Percentiles rank a stretch among this genome's conserved stretches.
Evolutionary conservation across 2,329 filamentous ascomycete genomes (phyloP).

Genomic region (Scedosporium boydii): DNA sequence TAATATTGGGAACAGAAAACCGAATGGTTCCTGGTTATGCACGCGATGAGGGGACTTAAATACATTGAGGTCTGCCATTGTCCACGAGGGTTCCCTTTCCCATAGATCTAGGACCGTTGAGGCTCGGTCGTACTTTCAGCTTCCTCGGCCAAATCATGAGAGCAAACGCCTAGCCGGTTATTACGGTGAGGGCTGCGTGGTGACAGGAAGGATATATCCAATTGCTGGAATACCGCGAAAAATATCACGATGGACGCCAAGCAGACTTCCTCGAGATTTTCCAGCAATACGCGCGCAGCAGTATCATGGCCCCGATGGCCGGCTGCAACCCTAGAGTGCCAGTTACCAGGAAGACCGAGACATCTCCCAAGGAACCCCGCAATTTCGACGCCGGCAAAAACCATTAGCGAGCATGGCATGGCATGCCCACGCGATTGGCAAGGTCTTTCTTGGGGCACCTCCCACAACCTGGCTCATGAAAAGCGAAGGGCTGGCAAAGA

Average conservation of each 20-base stretch:
- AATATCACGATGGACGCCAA: background rate
- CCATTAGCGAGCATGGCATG: too few species aligned
- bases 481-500: too few species aligned
- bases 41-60: too few species aligned
- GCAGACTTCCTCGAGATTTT: background rate
- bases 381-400: background rate
- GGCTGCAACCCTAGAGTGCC: background rate
- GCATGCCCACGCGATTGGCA: too few species aligned
- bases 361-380: background rate
- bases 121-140: background rate
- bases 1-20: too few species aligned
- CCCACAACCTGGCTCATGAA: too few species aligned
- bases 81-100: background rate
- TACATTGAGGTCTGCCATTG: background rate
- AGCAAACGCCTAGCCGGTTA: background rate
- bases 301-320: background rate
- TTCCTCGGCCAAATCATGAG: background rate
- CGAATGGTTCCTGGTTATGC: too few species aligned
- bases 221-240: background rate
- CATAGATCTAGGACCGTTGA: background rate
- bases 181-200: background rate
- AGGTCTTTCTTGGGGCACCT: too few species aligned
- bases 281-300: background rate
- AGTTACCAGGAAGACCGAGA: background rate
- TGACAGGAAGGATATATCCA: background rate